Base-by-base conservation (phyloP, 306 rosid species). In the Fagus crenata region DNA sequence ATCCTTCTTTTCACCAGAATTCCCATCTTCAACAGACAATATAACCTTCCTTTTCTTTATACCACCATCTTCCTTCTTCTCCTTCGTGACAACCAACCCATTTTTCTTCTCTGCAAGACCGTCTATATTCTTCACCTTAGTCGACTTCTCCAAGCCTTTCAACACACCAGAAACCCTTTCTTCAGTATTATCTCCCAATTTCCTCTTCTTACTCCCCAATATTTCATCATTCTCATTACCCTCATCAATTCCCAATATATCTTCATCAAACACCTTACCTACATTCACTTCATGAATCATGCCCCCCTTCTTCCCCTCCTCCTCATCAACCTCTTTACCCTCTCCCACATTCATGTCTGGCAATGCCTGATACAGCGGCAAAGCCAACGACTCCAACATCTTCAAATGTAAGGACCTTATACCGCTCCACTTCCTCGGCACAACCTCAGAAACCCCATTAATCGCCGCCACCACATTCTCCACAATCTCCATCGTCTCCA, bases 371-470 rank as follows among this genome's bases (percentile, higher is more conserved):
- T 88, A 94, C 39, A 95, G 4, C 0, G 98, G 98, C 80, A 95
- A 81, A 0, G 97, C 80, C 46, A 95, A 61, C 0, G 92, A 89
- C 54, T 88, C 96, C 76, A 88, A 69, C 72, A 95, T 4, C 89
- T 95, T 95, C 83, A 95, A 65, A 73, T 92, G 97, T 78, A 95
- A 39, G 0, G 97, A 90, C 88, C 97, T 80, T 32, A 92, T 89
- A 80, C 86, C 90, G 3, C 64, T 80, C 98, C 98, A 95, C 3
- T 87, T 87, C 70, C 79, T 87, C 0, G 96, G 97, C 74, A 95
- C 89, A 80, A 83, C 39, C 81, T 86, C 93, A 1, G 83, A 89
- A 12, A 81, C 32, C 36, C 92, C 97, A 55, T 84, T 37, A 4
- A 89, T 77, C 0, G 93, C 89, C 0, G 90, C 88, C 41, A 73